phyloP scores from a whole-genome alignment of 1,139 yeast species.

The Candida pseudoviswanathii region DNA sequence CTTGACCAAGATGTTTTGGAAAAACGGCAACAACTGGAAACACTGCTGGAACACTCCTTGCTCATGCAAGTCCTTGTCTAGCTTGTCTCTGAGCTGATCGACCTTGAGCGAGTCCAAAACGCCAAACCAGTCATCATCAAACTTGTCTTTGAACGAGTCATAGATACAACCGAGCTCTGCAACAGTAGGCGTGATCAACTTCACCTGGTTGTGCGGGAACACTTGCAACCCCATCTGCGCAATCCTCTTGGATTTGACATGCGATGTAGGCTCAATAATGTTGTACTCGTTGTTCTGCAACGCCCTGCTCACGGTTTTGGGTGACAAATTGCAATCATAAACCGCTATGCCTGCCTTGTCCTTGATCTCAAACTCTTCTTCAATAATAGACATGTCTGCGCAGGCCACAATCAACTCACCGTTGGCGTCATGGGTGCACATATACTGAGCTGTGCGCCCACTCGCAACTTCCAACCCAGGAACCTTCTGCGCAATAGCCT shows the following conservation, averaged over 20 bases:
- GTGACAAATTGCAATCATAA: conserved; percentile 70
- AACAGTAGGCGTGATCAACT: conserved; percentile 67
- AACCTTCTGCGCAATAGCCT: conserved; percentile 35
- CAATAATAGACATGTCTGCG: conserved; percentile 80
- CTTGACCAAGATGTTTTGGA: conserved; percentile 69
- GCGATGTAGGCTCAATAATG: conserved; percentile 78
- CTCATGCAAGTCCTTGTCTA: conserved; percentile 28
- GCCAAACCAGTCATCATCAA: conserved; percentile 75
- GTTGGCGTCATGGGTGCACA: conserved; percentile 59
- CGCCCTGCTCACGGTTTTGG: conserved; percentile 32
- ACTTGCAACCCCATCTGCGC: conserved; percentile 27
- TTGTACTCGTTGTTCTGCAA: conserved; percentile 16
- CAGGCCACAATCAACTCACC: conserved; percentile 77
- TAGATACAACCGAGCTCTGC: conserved; percentile 61
- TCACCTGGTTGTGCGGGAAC: conserved; percentile 36
- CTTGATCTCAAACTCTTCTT: conserved; percentile 47
- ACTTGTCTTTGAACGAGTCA: conserved; percentile 42
- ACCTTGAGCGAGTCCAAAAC: conserved; percentile 63
- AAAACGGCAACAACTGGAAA: conserved; percentile 68
- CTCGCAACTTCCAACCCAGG: conserved; percentile 19
- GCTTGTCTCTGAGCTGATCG: conserved; percentile 45
- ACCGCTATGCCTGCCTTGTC: conserved; percentile 49
- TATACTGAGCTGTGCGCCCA: conserved; percentile 65
- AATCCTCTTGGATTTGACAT: conserved; percentile 53
- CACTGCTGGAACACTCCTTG: conserved; percentile 69